A percentile compares a stretch with the other conserved stretches of the same genome.
Conservation (phyloP, 2,329 filamentous ascomycete genomes). For the Chaetomiaceae sp. region DNA sequence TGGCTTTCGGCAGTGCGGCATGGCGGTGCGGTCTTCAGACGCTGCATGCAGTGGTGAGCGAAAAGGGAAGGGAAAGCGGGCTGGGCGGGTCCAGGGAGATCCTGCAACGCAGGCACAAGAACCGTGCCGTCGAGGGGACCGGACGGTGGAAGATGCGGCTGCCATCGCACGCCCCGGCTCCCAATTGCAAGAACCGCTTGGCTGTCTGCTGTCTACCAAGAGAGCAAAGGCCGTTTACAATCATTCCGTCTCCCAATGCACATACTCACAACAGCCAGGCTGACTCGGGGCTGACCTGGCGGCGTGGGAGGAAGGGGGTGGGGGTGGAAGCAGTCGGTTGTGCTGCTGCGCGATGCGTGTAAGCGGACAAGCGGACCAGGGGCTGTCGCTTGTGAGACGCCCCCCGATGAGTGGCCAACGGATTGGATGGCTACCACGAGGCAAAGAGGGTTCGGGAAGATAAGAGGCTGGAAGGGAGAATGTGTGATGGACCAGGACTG, state of each 20-base stretch:
- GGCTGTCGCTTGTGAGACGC: conserved; percentile 12
- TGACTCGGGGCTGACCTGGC: neutral
- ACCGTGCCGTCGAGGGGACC: neutral
- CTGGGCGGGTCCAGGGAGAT: conserved; percentile 14
- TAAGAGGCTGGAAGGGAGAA: conserved; percentile 19
- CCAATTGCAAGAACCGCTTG: no score
- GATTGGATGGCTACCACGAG: conserved; percentile 26
- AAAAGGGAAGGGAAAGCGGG: conserved; percentile 17
- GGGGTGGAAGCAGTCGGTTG: conserved; percentile 3
- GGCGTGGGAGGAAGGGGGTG: neutral
- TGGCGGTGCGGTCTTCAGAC: conserved; percentile 20
- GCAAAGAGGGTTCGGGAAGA: conserved; percentile 28
- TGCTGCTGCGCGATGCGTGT: neutral
- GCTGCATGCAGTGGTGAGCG: conserved; percentile 17
- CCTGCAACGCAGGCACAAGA: conserved; percentile 7
- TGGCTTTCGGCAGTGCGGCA: conserved; percentile 26
- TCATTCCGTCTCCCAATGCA: no score
- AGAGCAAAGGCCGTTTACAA: no score
- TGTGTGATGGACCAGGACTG: conserved; percentile 22
- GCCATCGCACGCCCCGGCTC: no score
- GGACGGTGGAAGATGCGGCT: neutral
- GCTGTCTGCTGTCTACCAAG: no score
- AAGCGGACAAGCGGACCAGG: neutral
- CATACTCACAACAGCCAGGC: no score
- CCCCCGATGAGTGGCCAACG: conserved; percentile 13